Evolutionary conservation across 2,329 filamentous ascomycete species (phyloP).

Genomic region (Aspergillus versicolor): DNA sequence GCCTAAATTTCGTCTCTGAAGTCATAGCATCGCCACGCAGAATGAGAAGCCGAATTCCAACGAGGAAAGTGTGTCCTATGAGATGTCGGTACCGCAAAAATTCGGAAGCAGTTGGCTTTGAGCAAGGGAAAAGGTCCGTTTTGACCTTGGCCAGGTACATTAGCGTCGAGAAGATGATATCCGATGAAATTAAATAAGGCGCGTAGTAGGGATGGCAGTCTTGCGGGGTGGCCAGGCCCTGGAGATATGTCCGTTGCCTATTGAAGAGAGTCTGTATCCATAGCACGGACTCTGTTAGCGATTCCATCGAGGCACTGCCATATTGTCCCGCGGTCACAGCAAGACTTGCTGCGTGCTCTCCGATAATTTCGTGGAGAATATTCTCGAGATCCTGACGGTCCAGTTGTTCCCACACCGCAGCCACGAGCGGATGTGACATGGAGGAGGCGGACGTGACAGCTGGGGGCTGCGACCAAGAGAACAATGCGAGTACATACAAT

Average conservation of each 20-base stretch:
- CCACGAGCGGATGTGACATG: conserved; percentile 34
- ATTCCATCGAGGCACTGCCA: conserved; percentile 23
- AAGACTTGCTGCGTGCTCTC: conserved; percentile 32
- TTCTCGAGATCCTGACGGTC: conserved; percentile 34
- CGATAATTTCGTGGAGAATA: conserved; percentile 37
- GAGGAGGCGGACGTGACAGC: conserved; percentile 11
- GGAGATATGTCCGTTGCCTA: conserved; percentile 34
- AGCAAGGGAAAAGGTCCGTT: conserved; percentile 29
- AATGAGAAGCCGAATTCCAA: conserved; percentile 34
- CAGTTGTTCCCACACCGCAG: conserved; percentile 36
- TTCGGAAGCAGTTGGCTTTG: conserved; percentile 23
- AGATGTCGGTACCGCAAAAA: conserved; percentile 20
- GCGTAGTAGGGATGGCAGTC: conserved; percentile 32
- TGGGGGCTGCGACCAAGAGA: conserved; percentile 14
- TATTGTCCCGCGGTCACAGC: conserved; percentile 24
- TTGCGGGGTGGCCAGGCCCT: conserved; percentile 25
- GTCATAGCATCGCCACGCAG: conserved; percentile 28
- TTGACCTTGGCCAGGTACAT: conserved; percentile 36
- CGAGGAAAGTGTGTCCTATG: conserved; percentile 30
- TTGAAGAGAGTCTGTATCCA: conserved; percentile 41
- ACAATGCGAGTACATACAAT: conserved; percentile 1
- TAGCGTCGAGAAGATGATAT: conserved; percentile 33
- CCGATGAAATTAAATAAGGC: conserved; percentile 31
- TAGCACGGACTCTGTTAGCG: conserved; percentile 28
- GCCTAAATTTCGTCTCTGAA: conserved; percentile 27